These are phyloP conservation scores for Moringa oleifera DNA, from an alignment of 345 rosid species.

Conservation along the genomic window DNA sequence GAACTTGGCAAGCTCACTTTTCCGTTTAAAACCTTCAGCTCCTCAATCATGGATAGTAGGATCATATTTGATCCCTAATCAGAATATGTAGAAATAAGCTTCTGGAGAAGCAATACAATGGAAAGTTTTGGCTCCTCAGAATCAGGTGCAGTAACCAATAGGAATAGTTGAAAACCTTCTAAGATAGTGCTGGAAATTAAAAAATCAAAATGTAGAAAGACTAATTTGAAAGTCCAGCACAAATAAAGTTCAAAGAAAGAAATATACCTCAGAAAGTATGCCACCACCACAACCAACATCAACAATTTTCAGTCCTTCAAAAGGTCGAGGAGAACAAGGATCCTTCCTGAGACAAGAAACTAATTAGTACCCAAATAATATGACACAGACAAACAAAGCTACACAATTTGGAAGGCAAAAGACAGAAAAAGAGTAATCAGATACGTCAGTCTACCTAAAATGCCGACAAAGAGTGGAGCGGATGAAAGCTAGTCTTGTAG, in stretches of 20 bases:
- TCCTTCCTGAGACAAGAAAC: constrained; percentile 57
- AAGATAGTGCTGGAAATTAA: background rate
- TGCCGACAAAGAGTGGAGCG: constrained; percentile 90
- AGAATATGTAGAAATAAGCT: no score
- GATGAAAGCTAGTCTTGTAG: constrained; percentile 81
- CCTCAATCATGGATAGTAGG: no score
- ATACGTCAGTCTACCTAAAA: constrained; percentile 42
- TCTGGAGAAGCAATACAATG: background rate
- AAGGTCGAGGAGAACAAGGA: constrained; percentile 62
- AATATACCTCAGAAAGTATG: constrained; percentile 80
- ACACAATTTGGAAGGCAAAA: background rate
- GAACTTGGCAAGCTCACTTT: no score
- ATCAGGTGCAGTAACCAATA: no score
- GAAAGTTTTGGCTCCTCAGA: background rate
- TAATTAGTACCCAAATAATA: background rate
- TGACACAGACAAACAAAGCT: background rate
- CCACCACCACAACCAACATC: constrained; percentile 99
- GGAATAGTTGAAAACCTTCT: background rate
- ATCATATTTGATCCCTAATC: no score
- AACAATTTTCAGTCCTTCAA: constrained; percentile 66
- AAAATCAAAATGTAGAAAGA: background rate
- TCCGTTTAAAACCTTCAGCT: no score
- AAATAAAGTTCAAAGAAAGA: background rate
- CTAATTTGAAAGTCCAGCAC: background rate
- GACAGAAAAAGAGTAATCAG: background rate